These are phyloP conservation scores for Esteya vermicola DNA, from an alignment of 2,329 filamentous ascomycete genomes.

Conservation along the genomic window DNA sequence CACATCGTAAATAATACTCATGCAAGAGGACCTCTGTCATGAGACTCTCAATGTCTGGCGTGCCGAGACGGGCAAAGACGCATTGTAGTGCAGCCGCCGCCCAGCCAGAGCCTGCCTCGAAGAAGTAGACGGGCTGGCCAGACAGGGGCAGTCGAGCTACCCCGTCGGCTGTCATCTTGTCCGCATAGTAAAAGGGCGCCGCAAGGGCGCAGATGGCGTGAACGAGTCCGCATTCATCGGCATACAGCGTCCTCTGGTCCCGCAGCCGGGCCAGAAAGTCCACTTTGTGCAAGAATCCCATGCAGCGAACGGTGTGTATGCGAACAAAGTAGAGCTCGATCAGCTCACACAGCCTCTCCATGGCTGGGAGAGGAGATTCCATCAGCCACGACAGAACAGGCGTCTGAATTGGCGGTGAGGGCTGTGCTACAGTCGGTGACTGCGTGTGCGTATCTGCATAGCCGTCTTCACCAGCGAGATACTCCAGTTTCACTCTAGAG, in stretches of 20 bases:
- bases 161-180: neutral
- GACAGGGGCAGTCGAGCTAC: too few species aligned
- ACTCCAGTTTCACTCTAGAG: too few species aligned
- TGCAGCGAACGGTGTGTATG: conserved; percentile 11
- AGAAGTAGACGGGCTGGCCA: neutral
- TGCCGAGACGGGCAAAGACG: conserved; percentile 6
- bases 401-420: too few species aligned
- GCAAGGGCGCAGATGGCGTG: conserved; percentile 7
- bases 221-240: conserved; percentile 5
- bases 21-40: conserved; percentile 8
- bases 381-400: too few species aligned
- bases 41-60: conserved; percentile 4
- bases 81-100: conserved; percentile 4
- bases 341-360: conserved; percentile 5
- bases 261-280: conserved; percentile 10
- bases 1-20: conserved; percentile 6
- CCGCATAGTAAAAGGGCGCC: conserved; percentile 4
- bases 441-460: too few species aligned
- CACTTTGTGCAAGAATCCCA: conserved; percentile 13
- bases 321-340: conserved; percentile 11
- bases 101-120: conserved; percentile 6
- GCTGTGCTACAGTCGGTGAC: too few species aligned
- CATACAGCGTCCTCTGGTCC: neutral
- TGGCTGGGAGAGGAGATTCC: conserved; percentile 1
- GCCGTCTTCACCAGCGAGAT: too few species aligned